Evolutionary conservation across 257 asterid genomes (phyloP).

Genomic region (Ehretia macrophylla): DNA sequence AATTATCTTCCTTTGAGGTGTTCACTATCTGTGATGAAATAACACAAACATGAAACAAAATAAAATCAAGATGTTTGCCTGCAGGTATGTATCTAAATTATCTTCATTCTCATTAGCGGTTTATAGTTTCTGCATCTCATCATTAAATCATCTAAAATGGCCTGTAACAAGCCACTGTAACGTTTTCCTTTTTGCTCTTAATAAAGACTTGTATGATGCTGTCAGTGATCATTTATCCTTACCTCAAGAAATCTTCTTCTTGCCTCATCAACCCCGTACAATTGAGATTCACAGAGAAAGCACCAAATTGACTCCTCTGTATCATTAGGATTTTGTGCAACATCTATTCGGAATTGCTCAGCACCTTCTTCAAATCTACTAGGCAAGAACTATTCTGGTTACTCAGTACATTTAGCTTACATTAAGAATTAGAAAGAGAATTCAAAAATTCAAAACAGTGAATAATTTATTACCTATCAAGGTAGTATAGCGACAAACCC

Average conservation of each 20-base stretch:
- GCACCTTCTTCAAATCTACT: constrained; percentile 82
- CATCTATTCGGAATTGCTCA: constrained; percentile 82
- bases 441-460: not conserved
- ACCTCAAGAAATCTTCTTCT: constrained; percentile 78
- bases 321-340: constrained; percentile 93
- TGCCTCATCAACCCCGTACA: constrained; percentile 80
- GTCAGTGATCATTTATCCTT: not conserved
- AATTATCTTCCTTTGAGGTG: too few species aligned
- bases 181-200: not conserved
- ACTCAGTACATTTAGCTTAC: not conserved
- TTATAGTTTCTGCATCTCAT: too few species aligned
- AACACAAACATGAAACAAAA: not conserved
- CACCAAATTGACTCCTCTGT: constrained; percentile 99
- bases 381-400: not conserved
- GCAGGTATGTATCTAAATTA: too few species aligned
- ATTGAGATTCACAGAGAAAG: constrained; percentile 91
- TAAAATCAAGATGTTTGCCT: not conserved
- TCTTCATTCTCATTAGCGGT: too few species aligned
- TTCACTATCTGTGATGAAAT: too few species aligned
- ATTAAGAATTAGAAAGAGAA: constrained; percentile 6
- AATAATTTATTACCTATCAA: constrained; percentile 53
- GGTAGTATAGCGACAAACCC: constrained; percentile 83
- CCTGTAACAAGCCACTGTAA: too few species aligned
- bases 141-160: too few species aligned
- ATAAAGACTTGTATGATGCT: not conserved